Conservation (phyloP, 2,329 filamentous ascomycete species). For the Penicillium freii region DNA sequence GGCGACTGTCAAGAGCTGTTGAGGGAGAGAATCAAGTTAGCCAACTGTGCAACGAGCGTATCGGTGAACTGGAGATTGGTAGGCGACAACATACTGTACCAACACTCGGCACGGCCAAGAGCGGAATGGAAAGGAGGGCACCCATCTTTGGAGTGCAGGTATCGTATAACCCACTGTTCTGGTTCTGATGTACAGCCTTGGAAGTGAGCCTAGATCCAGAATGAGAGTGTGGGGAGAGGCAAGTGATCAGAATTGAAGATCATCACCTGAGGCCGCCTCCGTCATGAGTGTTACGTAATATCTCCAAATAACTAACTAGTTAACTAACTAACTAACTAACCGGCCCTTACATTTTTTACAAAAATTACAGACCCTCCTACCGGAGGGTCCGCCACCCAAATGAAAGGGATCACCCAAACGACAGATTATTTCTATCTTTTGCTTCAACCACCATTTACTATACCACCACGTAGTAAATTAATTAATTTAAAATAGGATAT, state of each 20-base stretch:
- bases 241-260: conserved; percentile 4
- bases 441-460: too few relatives aligned
- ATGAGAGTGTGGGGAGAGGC: conserved; percentile 12
- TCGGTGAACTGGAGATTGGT: conserved; percentile 1
- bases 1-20: conserved; percentile 69
- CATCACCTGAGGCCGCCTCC: conserved; percentile 1
- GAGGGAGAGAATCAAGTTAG: conserved; percentile 10
- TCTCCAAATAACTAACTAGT: too few relatives aligned
- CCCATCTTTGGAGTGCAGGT: conserved; percentile 63
- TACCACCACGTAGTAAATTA: too few relatives aligned
- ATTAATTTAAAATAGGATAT: too few relatives aligned
- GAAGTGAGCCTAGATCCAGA: neutral
- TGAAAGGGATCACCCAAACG: too few relatives aligned
- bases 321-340: too few relatives aligned
- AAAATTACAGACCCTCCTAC: too few relatives aligned
- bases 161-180: neutral
- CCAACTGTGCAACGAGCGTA: conserved; percentile 1
- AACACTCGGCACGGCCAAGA: conserved; percentile 82
- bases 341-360: too few relatives aligned
- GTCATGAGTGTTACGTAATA: conserved; percentile 2
- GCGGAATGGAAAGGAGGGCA: conserved; percentile 81
- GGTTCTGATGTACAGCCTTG: neutral
- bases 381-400: too few relatives aligned
- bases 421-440: too few relatives aligned
- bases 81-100: conserved; percentile 66